Conservation (phyloP, 805 yeast species). For the Saccharomycodes ludwigii region DNA sequence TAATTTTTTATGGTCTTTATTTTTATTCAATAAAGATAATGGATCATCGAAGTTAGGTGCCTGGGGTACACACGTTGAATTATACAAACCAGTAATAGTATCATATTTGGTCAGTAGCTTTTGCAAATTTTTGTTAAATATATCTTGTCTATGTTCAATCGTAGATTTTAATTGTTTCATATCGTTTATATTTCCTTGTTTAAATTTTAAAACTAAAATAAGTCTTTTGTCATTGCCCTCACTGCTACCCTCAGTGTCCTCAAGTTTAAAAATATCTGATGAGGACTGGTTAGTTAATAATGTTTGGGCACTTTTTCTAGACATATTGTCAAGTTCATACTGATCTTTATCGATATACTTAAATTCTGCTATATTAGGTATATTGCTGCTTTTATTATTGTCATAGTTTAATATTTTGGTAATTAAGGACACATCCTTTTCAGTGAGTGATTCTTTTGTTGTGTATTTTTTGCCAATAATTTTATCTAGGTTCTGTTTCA, state of each 20-base stretch:
- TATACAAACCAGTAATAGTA: no score
- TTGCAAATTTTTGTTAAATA: constrained; percentile 33
- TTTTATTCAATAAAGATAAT: constrained; percentile 17
- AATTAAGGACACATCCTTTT: constrained; percentile 1
- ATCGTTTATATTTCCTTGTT: constrained; percentile 45
- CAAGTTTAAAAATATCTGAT: constrained; percentile 37
- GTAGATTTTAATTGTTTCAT: constrained; percentile 47
- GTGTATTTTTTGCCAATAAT: constrained; percentile 33
- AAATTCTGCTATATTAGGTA: constrained; percentile 59
- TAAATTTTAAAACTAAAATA: constrained; percentile 61
- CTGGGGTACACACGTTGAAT: constrained; percentile 36
- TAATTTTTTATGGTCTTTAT: constrained; percentile 1
- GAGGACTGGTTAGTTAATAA: constrained; percentile 3
- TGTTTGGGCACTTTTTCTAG: constrained; percentile 2
- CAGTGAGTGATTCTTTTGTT: constrained; percentile 28
- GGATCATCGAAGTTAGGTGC: constrained; percentile 46
- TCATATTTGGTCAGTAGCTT: constrained; percentile 6
- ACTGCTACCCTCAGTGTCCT: constrained; percentile 23
- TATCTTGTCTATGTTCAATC: constrained; percentile 43
- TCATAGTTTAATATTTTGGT: constrained; percentile 1
- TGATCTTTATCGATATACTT: constrained; percentile 76
- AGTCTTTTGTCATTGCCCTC: constrained; percentile 30
- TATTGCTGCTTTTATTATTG: constrained; percentile 22
- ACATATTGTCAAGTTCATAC: constrained; percentile 7
- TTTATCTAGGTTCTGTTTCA: constrained; percentile 40